Evolutionary conservation across 306 rosid genomes (phyloP).

Genomic region (Prinsepia uniflora): DNA sequence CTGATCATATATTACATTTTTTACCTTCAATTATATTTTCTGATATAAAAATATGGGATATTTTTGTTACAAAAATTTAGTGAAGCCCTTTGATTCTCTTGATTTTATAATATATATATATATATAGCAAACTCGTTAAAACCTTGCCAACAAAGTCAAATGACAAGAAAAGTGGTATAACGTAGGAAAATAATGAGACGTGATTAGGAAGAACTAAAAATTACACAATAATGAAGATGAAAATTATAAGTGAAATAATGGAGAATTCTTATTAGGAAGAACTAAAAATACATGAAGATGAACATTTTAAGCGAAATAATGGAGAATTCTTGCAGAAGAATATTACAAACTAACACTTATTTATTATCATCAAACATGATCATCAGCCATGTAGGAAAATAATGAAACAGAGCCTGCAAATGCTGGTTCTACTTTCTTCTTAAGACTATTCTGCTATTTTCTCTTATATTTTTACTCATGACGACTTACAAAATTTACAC

Average conservation of each 20-base stretch:
- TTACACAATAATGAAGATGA: not conserved
- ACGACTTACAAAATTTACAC: constrained; percentile 25
- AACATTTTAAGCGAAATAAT: constrained; percentile 23
- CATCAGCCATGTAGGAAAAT: constrained; percentile 33
- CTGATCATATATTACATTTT: too few species aligned
- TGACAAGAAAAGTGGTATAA: too few species aligned
- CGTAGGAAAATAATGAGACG: too few species aligned
- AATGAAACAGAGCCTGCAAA: constrained; percentile 20
- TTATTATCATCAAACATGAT: constrained; percentile 18
- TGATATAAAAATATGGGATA: too few species aligned
- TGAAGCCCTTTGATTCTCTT: too few species aligned
- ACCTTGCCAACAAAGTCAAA: too few species aligned
- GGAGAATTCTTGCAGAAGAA: constrained; percentile 28
- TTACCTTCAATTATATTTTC: too few species aligned
- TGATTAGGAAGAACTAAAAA: too few species aligned
- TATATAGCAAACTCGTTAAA: too few species aligned
- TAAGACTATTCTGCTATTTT: not conserved
- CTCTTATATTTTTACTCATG: constrained; percentile 6
- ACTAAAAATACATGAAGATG: not conserved
- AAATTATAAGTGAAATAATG: constrained; percentile 20
- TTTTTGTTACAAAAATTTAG: too few species aligned
- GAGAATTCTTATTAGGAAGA: not conserved
- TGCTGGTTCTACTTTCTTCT: constrained; percentile 35
- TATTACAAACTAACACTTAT: constrained; percentile 25
- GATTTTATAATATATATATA: too few species aligned